Evolutionary conservation across 2,329 filamentous ascomycete genomes (phyloP).

Genomic region (Talaromyces sp.): DNA sequence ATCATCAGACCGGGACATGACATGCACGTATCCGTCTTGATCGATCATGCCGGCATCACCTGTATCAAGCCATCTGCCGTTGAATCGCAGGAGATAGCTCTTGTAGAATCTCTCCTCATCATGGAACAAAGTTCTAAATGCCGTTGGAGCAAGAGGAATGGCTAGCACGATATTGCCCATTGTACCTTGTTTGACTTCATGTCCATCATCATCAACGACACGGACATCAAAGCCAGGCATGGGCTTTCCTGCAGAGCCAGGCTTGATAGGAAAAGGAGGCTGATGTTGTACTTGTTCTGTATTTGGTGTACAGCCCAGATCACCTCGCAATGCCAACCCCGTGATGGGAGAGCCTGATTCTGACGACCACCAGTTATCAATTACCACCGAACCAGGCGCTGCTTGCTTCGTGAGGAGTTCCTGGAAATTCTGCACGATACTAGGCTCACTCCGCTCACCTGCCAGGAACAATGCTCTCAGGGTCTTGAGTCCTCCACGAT

Average conservation of each 20-base stretch:
- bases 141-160: constrained; percentile 78
- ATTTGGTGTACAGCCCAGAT: constrained; percentile 50
- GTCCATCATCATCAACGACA: constrained; percentile 75
- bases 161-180: constrained; percentile 93
- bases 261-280: constrained; percentile 61
- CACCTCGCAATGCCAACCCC: constrained; percentile 61
- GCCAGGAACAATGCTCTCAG: constrained; percentile 78
- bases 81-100: constrained; percentile 77
- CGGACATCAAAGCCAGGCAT: constrained; percentile 90
- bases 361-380: constrained; percentile 73
- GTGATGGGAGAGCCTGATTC: constrained; percentile 68
- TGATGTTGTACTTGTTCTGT: not conserved
- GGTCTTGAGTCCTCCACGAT: constrained; percentile 65
- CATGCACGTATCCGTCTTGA: constrained; percentile 61
- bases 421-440: constrained; percentile 78
- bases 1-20: constrained; percentile 69
- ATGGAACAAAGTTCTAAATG: constrained; percentile 78
- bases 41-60: constrained; percentile 89
- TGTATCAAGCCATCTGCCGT: constrained; percentile 81
- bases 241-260: constrained; percentile 83
- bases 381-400: constrained; percentile 58
- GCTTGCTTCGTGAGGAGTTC: constrained; percentile 64
- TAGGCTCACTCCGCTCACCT: constrained; percentile 83
- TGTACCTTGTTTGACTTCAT: constrained; percentile 63
- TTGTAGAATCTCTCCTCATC: constrained; percentile 83